Evolutionary conservation across 75 land plant species (phyloP).

Genomic region (Cupressus sempervirens): DNA sequence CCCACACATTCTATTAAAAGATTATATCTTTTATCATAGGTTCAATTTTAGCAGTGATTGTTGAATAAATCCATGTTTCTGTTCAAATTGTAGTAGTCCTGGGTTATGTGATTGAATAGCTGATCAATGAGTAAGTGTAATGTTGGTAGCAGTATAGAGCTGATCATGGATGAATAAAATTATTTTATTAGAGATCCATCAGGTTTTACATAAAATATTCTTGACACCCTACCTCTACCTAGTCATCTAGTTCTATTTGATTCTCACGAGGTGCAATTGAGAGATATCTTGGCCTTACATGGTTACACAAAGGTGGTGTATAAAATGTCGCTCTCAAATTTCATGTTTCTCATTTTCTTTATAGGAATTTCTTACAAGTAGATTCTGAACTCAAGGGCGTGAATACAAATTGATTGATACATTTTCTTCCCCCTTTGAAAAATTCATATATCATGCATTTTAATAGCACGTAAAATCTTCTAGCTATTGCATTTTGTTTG

Average conservation of each 20-base stretch:
- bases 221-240: conserved; percentile 43
- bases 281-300: conserved; percentile 43
- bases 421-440: too few species aligned
- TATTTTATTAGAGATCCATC: conserved; percentile 67
- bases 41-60: not conserved
- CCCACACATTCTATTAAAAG: not conserved
- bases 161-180: conserved; percentile 71
- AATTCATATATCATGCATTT: too few species aligned
- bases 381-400: not conserved
- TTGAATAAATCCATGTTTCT: not conserved
- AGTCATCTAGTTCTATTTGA: conserved; percentile 84
- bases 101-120: conserved; percentile 3
- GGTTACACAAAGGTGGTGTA: conserved; percentile 55
- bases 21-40: not conserved
- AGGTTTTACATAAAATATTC: conserved; percentile 36
- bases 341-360: not conserved
- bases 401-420: too few species aligned
- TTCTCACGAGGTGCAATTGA: conserved; percentile 53
- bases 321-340: not conserved
- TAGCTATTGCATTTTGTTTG: too few species aligned
- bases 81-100: not conserved
- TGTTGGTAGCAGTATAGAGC: conserved; percentile 47
- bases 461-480: too few species aligned
- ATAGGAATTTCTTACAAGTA: not conserved
- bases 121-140: not conserved